phyloP scores from a whole-genome alignment of 2,329 filamentous ascomycete species.

The Zymoseptoria passerinii region DNA sequence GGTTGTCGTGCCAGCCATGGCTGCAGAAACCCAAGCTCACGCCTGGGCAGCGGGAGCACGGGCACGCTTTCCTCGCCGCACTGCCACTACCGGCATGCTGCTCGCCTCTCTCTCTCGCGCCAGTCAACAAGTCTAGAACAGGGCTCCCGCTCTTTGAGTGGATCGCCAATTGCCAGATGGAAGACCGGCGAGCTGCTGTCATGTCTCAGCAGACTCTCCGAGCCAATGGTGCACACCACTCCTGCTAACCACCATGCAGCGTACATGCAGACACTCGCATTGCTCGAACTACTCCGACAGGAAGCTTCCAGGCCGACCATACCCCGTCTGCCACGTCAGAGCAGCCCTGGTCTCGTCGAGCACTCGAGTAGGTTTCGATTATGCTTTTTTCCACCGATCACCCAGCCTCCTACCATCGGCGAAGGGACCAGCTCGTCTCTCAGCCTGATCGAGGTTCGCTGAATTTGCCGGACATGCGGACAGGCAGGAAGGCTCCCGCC shows the following conservation, averaged over 20 bases:
- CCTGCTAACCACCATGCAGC: conserved; percentile 9
- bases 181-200: not conserved
- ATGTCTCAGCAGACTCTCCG: conserved; percentile 3
- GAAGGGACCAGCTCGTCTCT: conserved; percentile 6
- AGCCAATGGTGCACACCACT: not conserved
- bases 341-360: conserved; percentile 42
- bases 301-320: conserved; percentile 17
- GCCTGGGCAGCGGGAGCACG: not conserved
- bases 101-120: not conserved
- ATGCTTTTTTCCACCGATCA: conserved; percentile 19
- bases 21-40: not conserved
- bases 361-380: not conserved
- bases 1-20: not conserved
- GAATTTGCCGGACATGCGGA: conserved; percentile 33
- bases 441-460: not conserved
- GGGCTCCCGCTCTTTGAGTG: not conserved
- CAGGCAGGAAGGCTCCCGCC: conserved; percentile 32
- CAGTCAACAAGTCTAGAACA: not conserved
- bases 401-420: not conserved
- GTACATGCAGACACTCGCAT: conserved; percentile 3
- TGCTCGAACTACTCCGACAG: not conserved
- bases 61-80: not conserved
- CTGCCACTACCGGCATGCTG: not conserved
- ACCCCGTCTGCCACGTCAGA: conserved; percentile 44
- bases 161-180: not conserved